Percentiles rank a stretch among this genome's conserved stretches.
Conservation (phyloP, 331 rosid species). For the Prunus yedoensis region DNA sequence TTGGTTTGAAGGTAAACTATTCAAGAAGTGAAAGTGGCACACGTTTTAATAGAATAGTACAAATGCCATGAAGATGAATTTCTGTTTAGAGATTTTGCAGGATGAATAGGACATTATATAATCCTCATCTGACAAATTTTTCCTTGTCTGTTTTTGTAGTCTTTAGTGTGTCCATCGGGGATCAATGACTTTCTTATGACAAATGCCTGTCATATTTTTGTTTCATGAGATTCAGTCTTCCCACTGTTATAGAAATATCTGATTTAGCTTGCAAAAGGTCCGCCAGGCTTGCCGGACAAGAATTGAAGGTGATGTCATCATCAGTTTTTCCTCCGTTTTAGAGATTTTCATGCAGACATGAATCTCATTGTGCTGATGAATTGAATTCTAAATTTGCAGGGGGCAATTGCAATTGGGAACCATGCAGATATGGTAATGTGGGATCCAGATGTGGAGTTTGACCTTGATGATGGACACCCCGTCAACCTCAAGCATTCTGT, state of each 20-base stretch:
- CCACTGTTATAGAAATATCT: too few species aligned
- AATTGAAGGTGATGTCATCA: constrained; percentile 53
- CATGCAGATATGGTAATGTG: constrained; percentile 86
- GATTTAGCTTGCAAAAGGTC: constrained; percentile 27
- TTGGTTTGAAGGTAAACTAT: constrained; percentile 76
- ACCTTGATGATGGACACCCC: constrained; percentile 51
- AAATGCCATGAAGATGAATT: constrained; percentile 80
- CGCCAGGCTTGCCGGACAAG: constrained; percentile 70
- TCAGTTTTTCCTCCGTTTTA: neutral
- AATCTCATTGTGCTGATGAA: neutral
- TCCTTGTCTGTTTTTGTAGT: constrained; percentile 45
- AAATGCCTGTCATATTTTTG: constrained; percentile 63
- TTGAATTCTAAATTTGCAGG: constrained; percentile 44
- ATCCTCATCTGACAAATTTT: constrained; percentile 19
- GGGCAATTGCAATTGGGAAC: constrained; percentile 71
- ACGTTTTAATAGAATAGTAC: constrained; percentile 6
- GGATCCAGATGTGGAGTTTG: constrained; percentile 82
- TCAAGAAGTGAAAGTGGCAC: too few species aligned
- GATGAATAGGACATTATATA: neutral
- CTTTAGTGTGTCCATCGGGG: constrained; percentile 99
- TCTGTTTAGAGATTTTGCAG: constrained; percentile 13
- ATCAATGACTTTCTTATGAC: constrained; percentile 90
- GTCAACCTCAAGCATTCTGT: constrained; percentile 72
- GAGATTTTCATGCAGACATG: neutral
- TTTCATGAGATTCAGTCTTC: too few species aligned